These are phyloP conservation scores for Dillenia turbinata DNA, from an alignment of 164 flowering plant species.

Conservation along the genomic window DNA sequence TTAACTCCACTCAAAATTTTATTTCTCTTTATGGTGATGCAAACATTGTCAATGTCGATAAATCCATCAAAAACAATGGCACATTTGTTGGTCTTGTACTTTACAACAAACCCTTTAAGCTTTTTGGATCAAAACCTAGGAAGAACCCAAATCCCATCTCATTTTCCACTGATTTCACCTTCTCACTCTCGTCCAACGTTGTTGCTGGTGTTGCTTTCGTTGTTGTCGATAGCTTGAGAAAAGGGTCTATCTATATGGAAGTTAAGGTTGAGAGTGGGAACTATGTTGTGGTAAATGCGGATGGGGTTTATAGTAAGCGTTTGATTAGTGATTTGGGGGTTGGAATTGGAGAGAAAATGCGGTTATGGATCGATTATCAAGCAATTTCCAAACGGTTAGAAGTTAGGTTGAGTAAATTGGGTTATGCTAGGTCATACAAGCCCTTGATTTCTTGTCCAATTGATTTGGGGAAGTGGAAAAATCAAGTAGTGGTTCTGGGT, in stretches of 20 bases:
- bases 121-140: conserved; percentile 38
- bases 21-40: conserved; percentile 68
- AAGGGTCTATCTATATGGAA: conserved; percentile 26
- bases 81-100: conserved; percentile 43
- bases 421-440: conserved; percentile 34
- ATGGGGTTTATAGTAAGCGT: conserved; percentile 25
- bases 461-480: conserved; percentile 54
- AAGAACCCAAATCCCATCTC: conserved; percentile 29
- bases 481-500: conserved; percentile 50
- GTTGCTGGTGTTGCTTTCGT: conserved; percentile 60
- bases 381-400: conserved; percentile 53
- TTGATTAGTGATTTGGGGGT: conserved; percentile 34
- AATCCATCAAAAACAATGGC: conserved; percentile 40
- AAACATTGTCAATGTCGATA: conserved; percentile 34
- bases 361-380: conserved; percentile 76
- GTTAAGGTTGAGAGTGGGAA: conserved; percentile 30
- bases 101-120: conserved; percentile 47
- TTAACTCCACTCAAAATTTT: too few species aligned
- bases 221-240: conserved; percentile 30
- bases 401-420: conserved; percentile 51
- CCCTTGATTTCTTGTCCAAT: conserved; percentile 52
- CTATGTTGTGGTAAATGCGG: conserved; percentile 48
- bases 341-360: conserved; percentile 48
- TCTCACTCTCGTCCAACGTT: conserved; percentile 49
- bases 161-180: conserved; percentile 62